Conservation (phyloP, 169 alveolate species). For the Cryptosporidium baileyi region DNA sequence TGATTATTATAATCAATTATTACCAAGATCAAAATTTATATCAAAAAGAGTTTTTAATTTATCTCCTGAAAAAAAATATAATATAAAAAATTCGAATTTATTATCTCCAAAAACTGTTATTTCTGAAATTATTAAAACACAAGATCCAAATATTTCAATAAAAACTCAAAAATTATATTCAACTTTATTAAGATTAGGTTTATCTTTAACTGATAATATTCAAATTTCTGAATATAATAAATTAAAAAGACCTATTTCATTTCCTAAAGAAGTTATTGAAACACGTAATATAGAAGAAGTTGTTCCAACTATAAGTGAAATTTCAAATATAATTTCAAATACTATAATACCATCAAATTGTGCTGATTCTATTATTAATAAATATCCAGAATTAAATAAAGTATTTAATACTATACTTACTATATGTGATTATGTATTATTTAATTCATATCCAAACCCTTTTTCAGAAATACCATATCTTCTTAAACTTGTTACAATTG, state of each 20-base stretch:
- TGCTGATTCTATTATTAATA: slow-evolving; percentile 7
- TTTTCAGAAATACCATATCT: slow-evolving; percentile 51
- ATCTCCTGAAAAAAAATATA: background rate
- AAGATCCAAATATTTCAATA: slow-evolving; percentile 9
- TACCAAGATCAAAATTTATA: slow-evolving; percentile 28
- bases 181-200: background rate
- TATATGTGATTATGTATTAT: background rate
- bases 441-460: slow-evolving; percentile 34
- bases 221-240: background rate
- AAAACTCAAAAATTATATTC: slow-evolving; percentile 39
- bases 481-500: background rate
- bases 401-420: slow-evolving; percentile 17
- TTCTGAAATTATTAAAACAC: background rate
- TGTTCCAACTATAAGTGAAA: background rate
- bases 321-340: background rate
- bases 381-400: background rate
- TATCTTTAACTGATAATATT: background rate
- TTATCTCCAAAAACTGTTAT: slow-evolving; percentile 18
- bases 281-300: background rate
- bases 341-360: slow-evolving; percentile 22
- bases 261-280: slow-evolving; percentile 19
- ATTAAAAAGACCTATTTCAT: background rate
- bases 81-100: background rate
- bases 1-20: slow-evolving; percentile 5
- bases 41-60: background rate